phyloP scores from a whole-genome alignment of 176 grass and related monocot genomes.

The Ampelocalamus luodianensis region DNA sequence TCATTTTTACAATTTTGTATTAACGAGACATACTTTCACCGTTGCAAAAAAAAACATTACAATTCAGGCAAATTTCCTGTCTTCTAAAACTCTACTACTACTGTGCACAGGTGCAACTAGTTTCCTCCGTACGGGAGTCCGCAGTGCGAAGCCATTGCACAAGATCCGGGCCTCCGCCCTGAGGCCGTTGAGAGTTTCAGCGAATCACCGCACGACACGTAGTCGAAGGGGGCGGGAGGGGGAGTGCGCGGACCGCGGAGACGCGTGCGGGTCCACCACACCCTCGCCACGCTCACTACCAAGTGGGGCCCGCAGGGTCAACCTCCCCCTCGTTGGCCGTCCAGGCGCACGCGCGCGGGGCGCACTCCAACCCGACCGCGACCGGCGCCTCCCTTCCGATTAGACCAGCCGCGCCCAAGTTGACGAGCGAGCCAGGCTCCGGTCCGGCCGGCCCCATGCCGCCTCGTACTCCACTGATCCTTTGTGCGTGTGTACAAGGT shows the following conservation, averaged over 20 bases:
- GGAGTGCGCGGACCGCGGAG: not conserved
- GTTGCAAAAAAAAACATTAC: no score
- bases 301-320: not conserved
- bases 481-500: not conserved
- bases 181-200: slow-evolving; percentile 24
- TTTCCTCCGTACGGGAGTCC: not conserved
- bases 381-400: not conserved
- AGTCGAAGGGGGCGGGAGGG: not conserved
- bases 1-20: no score
- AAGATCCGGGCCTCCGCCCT: slow-evolving; percentile 5
- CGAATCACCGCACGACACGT: slow-evolving; percentile 32
- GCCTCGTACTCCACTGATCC: slow-evolving; percentile 26
- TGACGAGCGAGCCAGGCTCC: not conserved
- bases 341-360: slow-evolving; percentile 17
- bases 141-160: not conserved
- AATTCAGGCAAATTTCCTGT: no score
- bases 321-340: not conserved
- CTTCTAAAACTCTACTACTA: no score
- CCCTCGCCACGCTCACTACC: not conserved
- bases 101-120: no score
- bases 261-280: slow-evolving; percentile 12
- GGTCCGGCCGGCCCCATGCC: not conserved
- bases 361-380: slow-evolving; percentile 14
- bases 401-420: slow-evolving; percentile 19
- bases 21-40: no score